Evolutionary conservation across 352 stramenopile genomes (phyloP).

Genomic region (Peronospora belbahrii): DNA sequence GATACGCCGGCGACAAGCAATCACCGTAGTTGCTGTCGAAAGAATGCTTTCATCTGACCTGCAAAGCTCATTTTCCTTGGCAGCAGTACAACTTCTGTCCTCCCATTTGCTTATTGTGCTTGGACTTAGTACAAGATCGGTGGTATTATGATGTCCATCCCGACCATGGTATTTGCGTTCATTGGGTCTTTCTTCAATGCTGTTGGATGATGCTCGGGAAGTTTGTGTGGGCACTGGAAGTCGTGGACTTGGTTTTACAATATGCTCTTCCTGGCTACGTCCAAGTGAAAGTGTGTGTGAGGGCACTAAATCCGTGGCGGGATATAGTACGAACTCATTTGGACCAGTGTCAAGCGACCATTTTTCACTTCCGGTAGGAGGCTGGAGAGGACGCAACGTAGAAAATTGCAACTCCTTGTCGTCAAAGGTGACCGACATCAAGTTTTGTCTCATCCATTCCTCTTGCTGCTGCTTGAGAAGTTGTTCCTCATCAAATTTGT

Average conservation of each 20-base stretch:
- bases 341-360: slow-evolving; percentile 10
- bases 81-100: slow-evolving; percentile 1
- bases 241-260: slow-evolving; percentile 34
- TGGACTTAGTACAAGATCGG: slow-evolving; percentile 10
- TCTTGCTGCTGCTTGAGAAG: slow-evolving; percentile 66
- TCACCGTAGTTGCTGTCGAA: slow-evolving; percentile 51
- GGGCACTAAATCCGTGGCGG: slow-evolving; percentile 22
- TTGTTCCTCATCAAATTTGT: slow-evolving; percentile 56
- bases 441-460: slow-evolving; percentile 54
- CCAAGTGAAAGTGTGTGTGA: slow-evolving; percentile 42
- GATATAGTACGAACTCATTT: slow-evolving; percentile 19
- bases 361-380: slow-evolving; percentile 11
- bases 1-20: slow-evolving; percentile 45
- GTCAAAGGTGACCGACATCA: slow-evolving; percentile 11
- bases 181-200: slow-evolving; percentile 16
- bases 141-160: slow-evolving; percentile 11
- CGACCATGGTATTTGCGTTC: background rate
- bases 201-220: slow-evolving; percentile 31
- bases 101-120: background rate
- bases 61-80: slow-evolving; percentile 27
- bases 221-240: slow-evolving; percentile 39
- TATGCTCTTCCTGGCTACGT: slow-evolving; percentile 15
- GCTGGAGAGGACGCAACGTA: slow-evolving; percentile 7
- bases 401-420: slow-evolving; percentile 7
- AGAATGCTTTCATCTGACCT: slow-evolving; percentile 44